These are phyloP conservation scores for Cryptococcus floricola DNA, from an alignment of 1,284 basidiomycete genomes.

Conservation along the genomic window DNA sequence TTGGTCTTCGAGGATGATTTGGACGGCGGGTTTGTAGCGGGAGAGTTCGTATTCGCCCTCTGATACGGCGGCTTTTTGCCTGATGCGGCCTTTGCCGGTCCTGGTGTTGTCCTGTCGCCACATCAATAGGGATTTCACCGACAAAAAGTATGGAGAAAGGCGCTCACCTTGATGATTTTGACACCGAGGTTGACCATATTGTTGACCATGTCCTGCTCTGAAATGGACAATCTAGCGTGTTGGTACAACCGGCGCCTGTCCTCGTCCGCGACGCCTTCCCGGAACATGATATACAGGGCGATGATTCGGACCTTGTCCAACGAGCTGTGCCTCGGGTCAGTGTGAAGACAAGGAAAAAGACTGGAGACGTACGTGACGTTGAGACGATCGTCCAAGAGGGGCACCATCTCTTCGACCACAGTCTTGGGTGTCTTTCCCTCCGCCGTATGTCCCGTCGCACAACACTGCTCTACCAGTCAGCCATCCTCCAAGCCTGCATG, in stretches of 20 bases:
- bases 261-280: conserved; percentile 96
- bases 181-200: conserved; percentile 78
- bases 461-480: conserved; percentile 58
- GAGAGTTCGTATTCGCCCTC: conserved; percentile 96
- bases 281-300: conserved; percentile 89
- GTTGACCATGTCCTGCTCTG: conserved; percentile 93
- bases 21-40: conserved; percentile 82
- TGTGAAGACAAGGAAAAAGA: neutral
- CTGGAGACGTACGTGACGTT: conserved; percentile 62
- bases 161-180: conserved; percentile 74
- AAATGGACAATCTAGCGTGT: conserved; percentile 82
- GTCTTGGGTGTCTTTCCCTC: conserved; percentile 88
- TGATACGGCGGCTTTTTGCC: conserved; percentile 61
- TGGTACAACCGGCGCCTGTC: conserved; percentile 92
- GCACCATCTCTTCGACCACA: conserved; percentile 98
- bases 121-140: conserved; percentile 14
- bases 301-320: conserved; percentile 94
- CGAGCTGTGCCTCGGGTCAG: conserved; percentile 55
- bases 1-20: conserved; percentile 79
- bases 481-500: neutral
- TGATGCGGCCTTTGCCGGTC: conserved; percentile 73
- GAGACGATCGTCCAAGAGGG: conserved; percentile 75
- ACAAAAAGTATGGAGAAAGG: neutral
- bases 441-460: conserved; percentile 80
- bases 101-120: conserved; percentile 58